A percentile compares a stretch with the other conserved stretches of the same genome.
Conservation (phyloP, 768 basidiomycete genomes). For the Boletus speciosus region DNA sequence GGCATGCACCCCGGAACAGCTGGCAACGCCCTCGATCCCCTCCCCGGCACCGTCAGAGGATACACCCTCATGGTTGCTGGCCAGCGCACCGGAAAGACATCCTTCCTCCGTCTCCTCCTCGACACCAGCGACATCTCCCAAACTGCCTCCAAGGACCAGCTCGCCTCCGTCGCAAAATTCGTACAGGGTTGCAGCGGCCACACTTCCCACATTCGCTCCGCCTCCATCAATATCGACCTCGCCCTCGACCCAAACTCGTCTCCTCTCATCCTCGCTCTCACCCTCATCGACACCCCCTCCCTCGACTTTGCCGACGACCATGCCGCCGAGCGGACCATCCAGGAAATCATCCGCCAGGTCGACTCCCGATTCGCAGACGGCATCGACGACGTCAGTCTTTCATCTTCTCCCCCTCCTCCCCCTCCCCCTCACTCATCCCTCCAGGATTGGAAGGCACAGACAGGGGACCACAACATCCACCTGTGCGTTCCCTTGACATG, state of each 20-base stretch:
- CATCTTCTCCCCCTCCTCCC: constrained; percentile 15
- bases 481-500: constrained; percentile 47
- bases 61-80: constrained; percentile 81
- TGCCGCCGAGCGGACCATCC: constrained; percentile 57
- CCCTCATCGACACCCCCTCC: constrained; percentile 80
- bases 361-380: constrained; percentile 72
- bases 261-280: constrained; percentile 54
- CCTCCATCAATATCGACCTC: constrained; percentile 68
- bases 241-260: constrained; percentile 46
- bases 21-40: constrained; percentile 26
- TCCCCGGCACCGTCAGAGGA: constrained; percentile 30
- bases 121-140: constrained; percentile 72
- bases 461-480: constrained; percentile 77
- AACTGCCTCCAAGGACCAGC: constrained; percentile 66
- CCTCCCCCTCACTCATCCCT: constrained; percentile 18
- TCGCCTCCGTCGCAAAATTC: constrained; percentile 77
- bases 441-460: constrained; percentile 70
- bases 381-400: constrained; percentile 67
- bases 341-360: constrained; percentile 68
- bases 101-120: constrained; percentile 80
- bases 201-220: constrained; percentile 67
- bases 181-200: constrained; percentile 71
- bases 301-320: constrained; percentile 69
- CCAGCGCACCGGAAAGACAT: constrained; percentile 80
- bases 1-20: constrained; percentile 28